Conservation (phyloP, 1,284 basidiomycete species). For the Anthracocystis setariae region DNA sequence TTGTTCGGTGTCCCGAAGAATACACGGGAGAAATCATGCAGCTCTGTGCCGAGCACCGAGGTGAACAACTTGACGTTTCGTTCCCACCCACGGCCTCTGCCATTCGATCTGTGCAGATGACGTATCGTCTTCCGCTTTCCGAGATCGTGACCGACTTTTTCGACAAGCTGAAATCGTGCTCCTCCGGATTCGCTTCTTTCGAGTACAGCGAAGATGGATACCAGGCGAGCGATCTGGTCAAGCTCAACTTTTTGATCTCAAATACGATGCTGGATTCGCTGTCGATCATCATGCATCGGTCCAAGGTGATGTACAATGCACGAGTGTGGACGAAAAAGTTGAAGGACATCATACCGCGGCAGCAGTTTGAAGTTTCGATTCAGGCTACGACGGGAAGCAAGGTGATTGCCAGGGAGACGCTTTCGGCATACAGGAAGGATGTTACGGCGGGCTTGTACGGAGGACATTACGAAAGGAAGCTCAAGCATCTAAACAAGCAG, state of each 20-base stretch:
- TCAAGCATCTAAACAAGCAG: constrained; percentile 63
- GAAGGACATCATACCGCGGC: constrained; percentile 75
- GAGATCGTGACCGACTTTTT: constrained; percentile 67
- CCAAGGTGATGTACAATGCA: constrained; percentile 54
- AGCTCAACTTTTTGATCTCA: constrained; percentile 60
- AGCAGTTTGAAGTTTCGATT: constrained; percentile 84
- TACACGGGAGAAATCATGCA: constrained; percentile 67
- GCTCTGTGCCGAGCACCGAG: constrained; percentile 65
- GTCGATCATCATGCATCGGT: constrained; percentile 60
- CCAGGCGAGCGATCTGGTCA: constrained; percentile 58
- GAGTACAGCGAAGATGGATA: constrained; percentile 63
- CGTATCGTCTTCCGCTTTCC: constrained; percentile 60
- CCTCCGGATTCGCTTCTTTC: constrained; percentile 64
- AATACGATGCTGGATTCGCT: constrained; percentile 63
- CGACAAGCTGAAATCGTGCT: constrained; percentile 66
- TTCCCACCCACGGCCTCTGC: constrained; percentile 37
- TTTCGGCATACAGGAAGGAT: constrained; percentile 72
- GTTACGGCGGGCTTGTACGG: constrained; percentile 95
- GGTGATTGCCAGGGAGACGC: constrained; percentile 85
- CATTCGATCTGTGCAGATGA: constrained; percentile 59
- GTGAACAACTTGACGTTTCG: constrained; percentile 59
- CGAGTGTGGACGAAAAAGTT: constrained; percentile 59
- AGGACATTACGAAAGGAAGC: constrained; percentile 71
- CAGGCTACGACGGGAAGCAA: constrained; percentile 78
- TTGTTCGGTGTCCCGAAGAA: constrained; percentile 62